Evolutionary conservation across 2,329 filamentous ascomycete genomes (phyloP), one percentile per base, ranked within the genome.

Genomic region (Fusarium papillatum): DNA sequence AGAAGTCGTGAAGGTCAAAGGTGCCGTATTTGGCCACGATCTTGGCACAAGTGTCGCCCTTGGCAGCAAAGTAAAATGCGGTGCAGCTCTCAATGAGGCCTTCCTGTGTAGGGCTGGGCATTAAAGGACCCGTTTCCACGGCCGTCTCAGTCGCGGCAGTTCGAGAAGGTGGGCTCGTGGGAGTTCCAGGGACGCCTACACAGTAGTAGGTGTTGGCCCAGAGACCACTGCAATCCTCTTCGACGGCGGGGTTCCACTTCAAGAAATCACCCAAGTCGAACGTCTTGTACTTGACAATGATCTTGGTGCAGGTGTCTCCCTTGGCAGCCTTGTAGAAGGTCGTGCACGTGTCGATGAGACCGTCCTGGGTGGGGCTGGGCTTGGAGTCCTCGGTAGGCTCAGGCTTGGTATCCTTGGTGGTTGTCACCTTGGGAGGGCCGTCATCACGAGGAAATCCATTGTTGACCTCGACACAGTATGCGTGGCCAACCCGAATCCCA

Each of bases 1-100:
- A 73, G 34, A 84, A 78, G 19, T 82, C 57, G 2, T 29, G 29
- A 24, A 69, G 9, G 17, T 48, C 34, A 34, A 69, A 41, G 7
- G 22, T 24, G 4, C 48, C 36, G 5, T 38, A 46, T 9, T 22
- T 43, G 4, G 38, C 26, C 8, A 69, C 62, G 46, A 69, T 65
- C 4, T n/a, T 34, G n/a, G 13, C 26, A 24, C 67, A 69, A 6
- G 61, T 65, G 36, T 64, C 66, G 41, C 65, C 61, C 22, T 41
- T 64, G 19, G 34, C 41, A 66, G 62, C 66, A 39, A 68, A 46
- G 34, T 76, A 39, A 10, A 72, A 77, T 2, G 63, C 57, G 26
- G 71, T 76, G 29, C 68, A 76, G 48, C 66, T 69, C 41, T 66
- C 39, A 0, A 17, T 55, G 0, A 74, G 39, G 1, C 39, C 39